Base-by-base conservation (phyloP, 2,329 filamentous ascomycete genomes). In the Nigrospora sphaerica region DNA sequence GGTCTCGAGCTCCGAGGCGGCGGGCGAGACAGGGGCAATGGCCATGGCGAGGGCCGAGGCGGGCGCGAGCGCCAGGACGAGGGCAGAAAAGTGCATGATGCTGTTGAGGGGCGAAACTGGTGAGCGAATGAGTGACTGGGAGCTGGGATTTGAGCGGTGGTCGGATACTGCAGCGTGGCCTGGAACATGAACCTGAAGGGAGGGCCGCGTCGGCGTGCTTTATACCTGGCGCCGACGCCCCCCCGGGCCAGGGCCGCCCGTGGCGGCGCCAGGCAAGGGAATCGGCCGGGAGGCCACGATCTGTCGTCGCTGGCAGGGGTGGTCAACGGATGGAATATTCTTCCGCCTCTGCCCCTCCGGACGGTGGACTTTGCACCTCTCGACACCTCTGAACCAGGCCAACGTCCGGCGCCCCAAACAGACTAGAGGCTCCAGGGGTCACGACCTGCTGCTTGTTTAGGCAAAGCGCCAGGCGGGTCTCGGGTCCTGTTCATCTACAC, bases 241-340 rank as follows among this genome's bases (percentile, higher is more conserved):
- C 23, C n/a, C n/a, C n/a, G n/a, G n/a, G n/a, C n/a, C n/a, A n/a
- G n/a, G n/a, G n/a, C n/a, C n/a, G n/a, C n/a, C n/a, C n/a, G n/a
- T n/a, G 5, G 23, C 23, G 7, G 23, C 23, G 23, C 23, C 7
- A 28, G 10, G 23, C 6, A 28, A 5, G 23, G 10, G 23, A 28
- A 7, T 28, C 23, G 4, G 7, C 23, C 23, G 23, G 23, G 23
- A 28, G 23, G 6, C 7, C 2, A 28, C 4, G 6, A 28, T 10
- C 23, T 10, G 6, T 9, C 6, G 23, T 9, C 40, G 32, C 18
- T 23, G 32, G 13, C 32, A 33, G 40, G 40, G 40, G 16, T 34
- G 40, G n/a, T 10, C n/a, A 42, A 34, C 34, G 40, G 40, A 42
- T 42, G 40, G 40, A 42, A 42, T 17, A 42, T 42, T 34, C 14